Evolutionary conservation across 2,329 filamentous ascomycete species (phyloP), one percentile per base, ranked within the genome.

Genomic region (Colletotrichum cordylinicola): DNA sequence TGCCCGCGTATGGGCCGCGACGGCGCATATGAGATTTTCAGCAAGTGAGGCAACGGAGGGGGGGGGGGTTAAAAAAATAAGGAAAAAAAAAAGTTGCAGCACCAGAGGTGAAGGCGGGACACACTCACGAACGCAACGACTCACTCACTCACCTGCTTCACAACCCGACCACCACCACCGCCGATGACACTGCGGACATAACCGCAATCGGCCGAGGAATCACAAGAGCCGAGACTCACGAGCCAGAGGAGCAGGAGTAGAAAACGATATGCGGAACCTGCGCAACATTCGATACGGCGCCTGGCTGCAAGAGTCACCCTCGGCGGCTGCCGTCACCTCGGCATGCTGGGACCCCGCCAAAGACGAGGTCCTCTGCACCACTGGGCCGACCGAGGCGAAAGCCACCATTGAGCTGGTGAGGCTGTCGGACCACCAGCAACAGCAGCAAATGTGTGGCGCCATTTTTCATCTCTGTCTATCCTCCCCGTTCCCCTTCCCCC

Each of bases 331-430:
- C 67, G 84, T 89, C 77, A 88, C 91, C 81, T 94, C 95, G 69
- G 93, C 95, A 35, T 92, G 93, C 81, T 98, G 96, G 96, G 96
- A 98, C 86, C 90, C 93, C 65, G 90, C 92, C 76, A 92, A 91
- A 78, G 94, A 97, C 84, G 92, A 94, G 76, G 85, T 97, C 69
- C 89, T 99, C 80, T 96, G 94, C 86, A 93, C 95, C 69, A 94
- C 96, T 88, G 96, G 97, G 9, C 97, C 96, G 77, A 93, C 92
- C 5, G 87, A 91, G 82, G 87, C 90, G 79, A 92, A 92, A 82
- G 88, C 93, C 72, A 88, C 92, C 68, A 94, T 99, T 80, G 93
- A 96, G 84, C 89, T 98, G 75, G 82, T 90, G 62, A 88, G 91
- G 77, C 81, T 93, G 62, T 83, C 85, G 58, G 87, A 88, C 75